phyloP scores from a whole-genome alignment of 176 grass and related monocot species.

The Carex scoparia region DNA sequence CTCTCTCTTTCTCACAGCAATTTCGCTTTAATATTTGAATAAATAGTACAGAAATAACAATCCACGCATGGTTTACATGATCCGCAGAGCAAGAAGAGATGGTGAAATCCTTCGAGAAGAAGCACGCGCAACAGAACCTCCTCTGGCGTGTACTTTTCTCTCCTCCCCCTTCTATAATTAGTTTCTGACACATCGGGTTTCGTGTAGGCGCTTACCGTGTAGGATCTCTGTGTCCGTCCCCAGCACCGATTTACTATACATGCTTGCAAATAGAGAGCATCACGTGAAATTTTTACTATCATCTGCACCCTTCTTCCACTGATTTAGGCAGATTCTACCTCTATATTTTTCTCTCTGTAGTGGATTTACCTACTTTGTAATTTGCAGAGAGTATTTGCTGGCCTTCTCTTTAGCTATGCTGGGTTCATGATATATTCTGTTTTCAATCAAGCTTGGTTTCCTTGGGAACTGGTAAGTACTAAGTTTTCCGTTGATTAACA shows the following conservation, averaged over 20 bases:
- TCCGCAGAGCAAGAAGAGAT: conserved; percentile 87
- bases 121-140: conserved; percentile 55
- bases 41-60: not conserved
- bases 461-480: conserved; percentile 74
- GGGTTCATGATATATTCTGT: conserved; percentile 65
- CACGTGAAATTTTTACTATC: not conserved
- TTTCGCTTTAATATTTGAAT: conserved; percentile 1
- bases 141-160: conserved; percentile 59
- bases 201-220: not conserved
- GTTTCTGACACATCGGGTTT: not conserved
- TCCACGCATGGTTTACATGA: not conserved
- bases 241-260: not conserved
- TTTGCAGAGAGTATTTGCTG: conserved; percentile 61
- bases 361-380: conserved; percentile 16
- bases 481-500: not conserved
- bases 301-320: not conserved
- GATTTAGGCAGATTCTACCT: not conserved
- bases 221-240: not conserved
- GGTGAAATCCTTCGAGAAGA: conserved; percentile 66
- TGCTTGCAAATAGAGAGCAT: not conserved
- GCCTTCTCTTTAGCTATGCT: conserved; percentile 55
- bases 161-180: not conserved
- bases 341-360: not conserved
- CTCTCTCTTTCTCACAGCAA: not conserved
- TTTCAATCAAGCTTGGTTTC: conserved; percentile 71